phyloP scores from a whole-genome alignment of 169 alveolate species.

The Eimeria tenella region DNA sequence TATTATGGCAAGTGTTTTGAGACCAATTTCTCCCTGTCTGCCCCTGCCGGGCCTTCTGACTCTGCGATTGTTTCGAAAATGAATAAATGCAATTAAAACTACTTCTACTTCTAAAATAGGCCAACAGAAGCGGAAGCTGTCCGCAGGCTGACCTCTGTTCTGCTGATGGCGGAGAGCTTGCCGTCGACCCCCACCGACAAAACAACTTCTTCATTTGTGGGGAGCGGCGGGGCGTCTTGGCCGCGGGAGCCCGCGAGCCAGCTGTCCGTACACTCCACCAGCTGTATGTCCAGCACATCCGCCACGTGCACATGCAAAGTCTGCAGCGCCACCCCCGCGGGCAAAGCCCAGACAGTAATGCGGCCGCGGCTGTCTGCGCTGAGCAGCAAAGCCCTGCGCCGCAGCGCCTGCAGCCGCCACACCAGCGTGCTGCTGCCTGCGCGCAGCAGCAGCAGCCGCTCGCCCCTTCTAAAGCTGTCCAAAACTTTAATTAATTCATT shows the following conservation, averaged over 20 bases:
- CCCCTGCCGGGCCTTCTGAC: too few species aligned
- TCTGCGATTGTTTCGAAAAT: neutral
- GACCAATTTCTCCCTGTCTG: neutral
- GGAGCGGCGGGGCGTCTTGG: slow-evolving; percentile 12
- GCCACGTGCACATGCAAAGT: slow-evolving; percentile 74
- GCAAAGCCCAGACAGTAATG: slow-evolving; percentile 72
- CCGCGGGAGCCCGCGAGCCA: neutral
- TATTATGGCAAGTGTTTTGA: too few species aligned
- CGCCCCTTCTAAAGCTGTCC: too few species aligned
- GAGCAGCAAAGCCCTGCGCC: slow-evolving; percentile 36
- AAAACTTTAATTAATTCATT: too few species aligned
- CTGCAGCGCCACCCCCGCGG: slow-evolving; percentile 77
- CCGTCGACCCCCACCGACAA: slow-evolving; percentile 76
- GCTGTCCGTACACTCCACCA: slow-evolving; percentile 22
- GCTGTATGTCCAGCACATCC: slow-evolving; percentile 67
- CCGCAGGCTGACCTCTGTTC: slow-evolving; percentile 10
- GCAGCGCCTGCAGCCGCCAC: slow-evolving; percentile 66
- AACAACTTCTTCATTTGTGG: slow-evolving; percentile 28
- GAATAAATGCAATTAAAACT: neutral
- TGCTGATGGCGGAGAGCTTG: slow-evolving; percentile 41
- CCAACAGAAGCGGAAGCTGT: neutral
- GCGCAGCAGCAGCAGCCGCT: neutral
- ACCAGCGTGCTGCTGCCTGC: slow-evolving; percentile 51
- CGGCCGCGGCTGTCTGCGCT: slow-evolving; percentile 78
- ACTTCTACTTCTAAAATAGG: neutral